Conservation (phyloP, 2,329 filamentous ascomycete species). For the Diaporthe longicolla region DNA sequence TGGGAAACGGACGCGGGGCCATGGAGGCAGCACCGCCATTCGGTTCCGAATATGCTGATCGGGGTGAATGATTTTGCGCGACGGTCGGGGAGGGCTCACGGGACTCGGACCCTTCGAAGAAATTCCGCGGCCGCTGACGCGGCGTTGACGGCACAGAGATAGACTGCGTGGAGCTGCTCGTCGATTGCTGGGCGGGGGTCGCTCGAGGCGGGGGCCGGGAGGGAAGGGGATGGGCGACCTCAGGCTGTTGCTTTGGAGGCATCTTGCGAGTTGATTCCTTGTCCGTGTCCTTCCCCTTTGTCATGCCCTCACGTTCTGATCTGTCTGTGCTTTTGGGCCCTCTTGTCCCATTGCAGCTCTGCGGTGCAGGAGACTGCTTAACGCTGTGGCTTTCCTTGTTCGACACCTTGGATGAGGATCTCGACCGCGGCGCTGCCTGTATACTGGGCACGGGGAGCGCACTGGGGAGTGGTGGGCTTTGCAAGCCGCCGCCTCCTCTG, state of each 20-base stretch:
- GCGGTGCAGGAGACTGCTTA: conserved; percentile 59
- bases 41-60: conserved; percentile 91
- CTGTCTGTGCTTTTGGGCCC: conserved; percentile 69
- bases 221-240: conserved; percentile 46
- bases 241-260: conserved; percentile 59
- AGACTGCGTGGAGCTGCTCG: conserved; percentile 69
- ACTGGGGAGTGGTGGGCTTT: conserved; percentile 68
- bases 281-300: conserved; percentile 60
- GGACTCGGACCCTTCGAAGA: conserved; percentile 78
- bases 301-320: conserved; percentile 73
- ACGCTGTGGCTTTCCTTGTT: conserved; percentile 64
- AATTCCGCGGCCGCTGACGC: conserved; percentile 87
- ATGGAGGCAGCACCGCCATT: conserved; percentile 80
- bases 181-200: conserved; percentile 45
- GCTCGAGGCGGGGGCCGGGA: conserved; percentile 41
- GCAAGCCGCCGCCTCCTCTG: conserved; percentile 66
- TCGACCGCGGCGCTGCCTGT: conserved; percentile 69
- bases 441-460: conserved; percentile 69
- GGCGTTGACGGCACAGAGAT: conserved; percentile 95
- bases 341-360: conserved; percentile 77
- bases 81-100: conserved; percentile 84
- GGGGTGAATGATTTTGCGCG: conserved; percentile 84
- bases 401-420: conserved; percentile 73
- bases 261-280: conserved; percentile 63
- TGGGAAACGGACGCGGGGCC: conserved; percentile 66